Evolutionary conservation across 305 asterid species (phyloP), one percentile per base, ranked within the genome.

Genomic region (Fraxinus xanthoxyloides): DNA sequence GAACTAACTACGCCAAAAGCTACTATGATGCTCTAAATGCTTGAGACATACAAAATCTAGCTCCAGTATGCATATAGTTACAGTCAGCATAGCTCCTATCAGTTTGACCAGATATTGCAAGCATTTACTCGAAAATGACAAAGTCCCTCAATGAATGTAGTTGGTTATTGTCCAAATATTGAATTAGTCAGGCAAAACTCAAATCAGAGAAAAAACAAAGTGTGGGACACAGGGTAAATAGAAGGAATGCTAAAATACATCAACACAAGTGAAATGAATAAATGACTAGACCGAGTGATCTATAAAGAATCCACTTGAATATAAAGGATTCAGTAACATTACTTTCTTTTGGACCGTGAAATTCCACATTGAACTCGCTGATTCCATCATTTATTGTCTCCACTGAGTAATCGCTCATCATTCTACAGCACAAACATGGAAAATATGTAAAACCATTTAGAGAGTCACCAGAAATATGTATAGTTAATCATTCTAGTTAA

Each of bases 291-390:
- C 7, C 3, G 26, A n/a, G 10, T 48, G 73, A 74, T 40, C 69
- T 77, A 34, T 75, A 72, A 26, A 35, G 61, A 56, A 82, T 43
- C 40, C 35, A 34, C 63, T 76, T 21, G 10, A 31, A 54, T 56
- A 59, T 28, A 77, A 82, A 79, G 75, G 69, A 23, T 26, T 21
- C 24, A 32, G 75, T 30, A 23, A 82, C 76, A 76, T 80, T 95
- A 95, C 99, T 95, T 92, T 94, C 90, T 89, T 87, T 89, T 46
- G 91, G 91, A 75, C 91, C 91, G 31, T 88, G 87, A 72, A 88
- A 88, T 72, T 83, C 80, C 74, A 88, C 91, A 36, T 83, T 83
- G 85, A 88, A 87, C 83, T 88, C 90, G 65, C 72, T 87, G 77
- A 87, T 83, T 79, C 85, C 90, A 31, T 89, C 91, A 56, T 89